Conservation (phyloP, 2,329 filamentous ascomycete genomes). For the Paracorniculantispora psalliotae region DNA sequence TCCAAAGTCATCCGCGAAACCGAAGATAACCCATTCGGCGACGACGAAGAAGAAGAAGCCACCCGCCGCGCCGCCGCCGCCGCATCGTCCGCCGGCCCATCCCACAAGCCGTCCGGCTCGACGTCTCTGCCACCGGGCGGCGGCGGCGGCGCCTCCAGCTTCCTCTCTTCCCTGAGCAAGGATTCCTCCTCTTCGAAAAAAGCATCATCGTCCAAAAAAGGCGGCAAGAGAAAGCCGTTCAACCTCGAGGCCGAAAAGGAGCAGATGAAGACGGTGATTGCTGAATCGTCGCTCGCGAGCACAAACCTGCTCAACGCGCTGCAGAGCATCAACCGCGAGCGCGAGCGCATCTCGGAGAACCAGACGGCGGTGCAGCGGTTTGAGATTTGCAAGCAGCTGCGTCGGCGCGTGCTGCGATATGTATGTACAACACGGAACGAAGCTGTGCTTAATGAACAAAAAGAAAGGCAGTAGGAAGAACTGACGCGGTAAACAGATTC, state of each 20-base stretch:
- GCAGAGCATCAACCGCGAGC: conserved; percentile 86
- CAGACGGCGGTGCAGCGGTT: conserved; percentile 69
- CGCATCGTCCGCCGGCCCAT: conserved; percentile 28
- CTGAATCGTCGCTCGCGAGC: conserved; percentile 82
- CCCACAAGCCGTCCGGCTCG: neutral
- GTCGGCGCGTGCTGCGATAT: conserved; percentile 81
- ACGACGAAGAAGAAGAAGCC: conserved; percentile 56
- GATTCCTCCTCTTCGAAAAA: neutral
- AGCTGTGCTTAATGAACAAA: no score
- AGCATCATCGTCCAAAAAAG: neutral
- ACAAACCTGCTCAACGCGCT: conserved; percentile 85
- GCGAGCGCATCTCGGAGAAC: conserved; percentile 83
- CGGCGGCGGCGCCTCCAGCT: neutral
- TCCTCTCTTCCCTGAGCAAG: neutral
- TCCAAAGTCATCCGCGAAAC: conserved; percentile 82
- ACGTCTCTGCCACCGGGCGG: neutral
- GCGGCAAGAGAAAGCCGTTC: conserved; percentile 61
- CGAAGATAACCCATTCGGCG: conserved; percentile 65
- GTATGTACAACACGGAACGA: no score
- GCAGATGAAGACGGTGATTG: conserved; percentile 75
- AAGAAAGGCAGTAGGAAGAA: no score
- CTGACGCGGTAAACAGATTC: conserved; percentile 51
- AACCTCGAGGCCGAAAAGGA: conserved; percentile 84
- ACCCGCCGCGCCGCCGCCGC: conserved; percentile 15
- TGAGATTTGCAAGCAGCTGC: conserved; percentile 78